These are phyloP conservation scores for Eucalyptus tenuipes DNA, from an alignment of 345 rosid species.

Conservation along the genomic window DNA sequence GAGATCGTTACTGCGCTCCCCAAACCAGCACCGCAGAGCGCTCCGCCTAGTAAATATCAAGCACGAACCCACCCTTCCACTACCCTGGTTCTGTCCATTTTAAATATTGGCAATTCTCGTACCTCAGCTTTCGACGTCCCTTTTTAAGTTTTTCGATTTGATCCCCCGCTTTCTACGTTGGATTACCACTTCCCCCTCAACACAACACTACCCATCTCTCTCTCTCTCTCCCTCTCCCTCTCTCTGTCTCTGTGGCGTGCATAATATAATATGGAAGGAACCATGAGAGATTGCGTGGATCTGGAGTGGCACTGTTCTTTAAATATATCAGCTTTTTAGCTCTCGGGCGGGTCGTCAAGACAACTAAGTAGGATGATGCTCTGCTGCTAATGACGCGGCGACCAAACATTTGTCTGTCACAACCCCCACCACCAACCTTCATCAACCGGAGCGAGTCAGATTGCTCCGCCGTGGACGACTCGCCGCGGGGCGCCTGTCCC, in stretches of 20 bases:
- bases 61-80: background rate
- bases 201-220: background rate
- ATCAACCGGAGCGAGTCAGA: background rate
- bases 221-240: background rate
- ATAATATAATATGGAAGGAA: background rate
- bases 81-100: background rate
- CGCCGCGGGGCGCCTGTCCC: background rate
- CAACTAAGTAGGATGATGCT: background rate
- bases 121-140: background rate
- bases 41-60: background rate
- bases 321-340: background rate
- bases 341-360: background rate
- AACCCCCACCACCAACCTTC: background rate
- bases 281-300: background rate
- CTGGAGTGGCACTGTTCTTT: background rate
- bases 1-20: background rate
- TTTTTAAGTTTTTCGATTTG: background rate
- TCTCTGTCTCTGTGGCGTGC: background rate
- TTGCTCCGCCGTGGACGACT: background rate
- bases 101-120: background rate
- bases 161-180: constrained; percentile 19
- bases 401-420: background rate
- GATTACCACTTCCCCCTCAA: constrained; percentile 24
- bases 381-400: constrained; percentile 13
- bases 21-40: background rate